Percentiles rank a stretch among this genome's conserved stretches.
phyloP scores from a whole-genome alignment of 345 rosid genomes.

The Gossypium mustelinum region DNA sequence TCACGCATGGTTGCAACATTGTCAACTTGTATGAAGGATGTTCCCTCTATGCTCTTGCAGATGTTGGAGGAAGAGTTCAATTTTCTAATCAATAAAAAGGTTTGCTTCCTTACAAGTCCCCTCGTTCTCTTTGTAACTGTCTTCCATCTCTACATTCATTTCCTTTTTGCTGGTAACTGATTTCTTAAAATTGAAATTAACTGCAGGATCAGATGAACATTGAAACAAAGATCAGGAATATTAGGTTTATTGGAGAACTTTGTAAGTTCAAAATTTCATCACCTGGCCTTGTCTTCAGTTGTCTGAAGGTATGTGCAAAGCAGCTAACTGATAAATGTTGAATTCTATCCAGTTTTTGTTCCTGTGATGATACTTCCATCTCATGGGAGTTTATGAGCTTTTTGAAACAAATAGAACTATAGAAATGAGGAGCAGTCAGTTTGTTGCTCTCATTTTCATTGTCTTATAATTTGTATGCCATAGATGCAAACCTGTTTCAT shows the following conservation, averaged over 20 bases:
- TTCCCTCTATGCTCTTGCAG: constrained; percentile 81
- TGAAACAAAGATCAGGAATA: constrained; percentile 94
- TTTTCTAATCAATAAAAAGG: constrained; percentile 92
- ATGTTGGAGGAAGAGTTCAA: constrained; percentile 98
- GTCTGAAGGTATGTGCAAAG: constrained; percentile 71
- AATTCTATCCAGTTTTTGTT: constrained; percentile 5
- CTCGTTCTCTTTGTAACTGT: neutral
- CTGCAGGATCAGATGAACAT: constrained; percentile 99
- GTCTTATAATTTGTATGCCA: neutral
- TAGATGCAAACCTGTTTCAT: neutral
- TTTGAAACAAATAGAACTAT: neutral
- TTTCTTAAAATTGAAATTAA: constrained; percentile 19
- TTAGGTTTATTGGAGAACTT: constrained; percentile 95
- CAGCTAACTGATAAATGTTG: neutral
- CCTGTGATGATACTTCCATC: neutral
- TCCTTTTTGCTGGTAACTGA: constrained; percentile 1
- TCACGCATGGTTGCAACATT: constrained; percentile 95
- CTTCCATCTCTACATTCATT: constrained; percentile 14
- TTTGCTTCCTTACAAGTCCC: constrained; percentile 19
- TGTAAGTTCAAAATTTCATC: constrained; percentile 92
- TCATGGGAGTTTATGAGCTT: neutral
- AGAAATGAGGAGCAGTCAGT: neutral
- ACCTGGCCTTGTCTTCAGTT: constrained; percentile 77
- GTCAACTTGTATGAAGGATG: constrained; percentile 94
- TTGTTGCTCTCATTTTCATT: neutral